Conservation (phyloP, 2,329 filamentous ascomycete genomes). For the Penicillium brasilianum region DNA sequence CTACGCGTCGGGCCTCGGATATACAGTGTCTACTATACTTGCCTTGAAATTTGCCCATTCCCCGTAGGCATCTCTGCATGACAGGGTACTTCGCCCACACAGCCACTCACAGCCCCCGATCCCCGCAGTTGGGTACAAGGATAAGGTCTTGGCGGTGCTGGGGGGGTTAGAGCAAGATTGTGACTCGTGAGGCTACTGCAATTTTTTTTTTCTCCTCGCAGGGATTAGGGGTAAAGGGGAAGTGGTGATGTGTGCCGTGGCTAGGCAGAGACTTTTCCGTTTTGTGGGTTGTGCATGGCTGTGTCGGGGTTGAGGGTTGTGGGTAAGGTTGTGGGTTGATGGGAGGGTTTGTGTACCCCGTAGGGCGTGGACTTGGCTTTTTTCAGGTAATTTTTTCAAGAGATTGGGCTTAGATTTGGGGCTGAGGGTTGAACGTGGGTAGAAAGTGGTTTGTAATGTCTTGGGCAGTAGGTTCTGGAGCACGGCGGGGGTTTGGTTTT, state of each 20-base stretch:
- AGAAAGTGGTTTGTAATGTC: too few relatives aligned
- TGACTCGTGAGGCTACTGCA: background rate
- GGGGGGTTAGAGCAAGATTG: background rate
- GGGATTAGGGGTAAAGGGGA: background rate
- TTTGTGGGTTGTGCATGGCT: background rate
- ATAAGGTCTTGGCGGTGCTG: background rate
- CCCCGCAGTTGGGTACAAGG: background rate
- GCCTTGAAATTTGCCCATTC: too few relatives aligned
- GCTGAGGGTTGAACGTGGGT: background rate
- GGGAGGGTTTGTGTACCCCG: background rate
- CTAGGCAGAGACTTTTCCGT: constrained; percentile 4
- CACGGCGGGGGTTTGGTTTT: background rate
- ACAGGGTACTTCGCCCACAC: background rate
- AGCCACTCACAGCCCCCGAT: constrained; percentile 2
- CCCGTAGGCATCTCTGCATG: background rate
- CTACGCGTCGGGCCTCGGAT: background rate
- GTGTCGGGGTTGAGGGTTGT: background rate
- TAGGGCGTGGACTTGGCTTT: background rate
- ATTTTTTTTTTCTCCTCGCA: background rate
- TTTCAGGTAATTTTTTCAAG: background rate
- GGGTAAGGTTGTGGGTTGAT: background rate
- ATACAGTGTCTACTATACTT: background rate
- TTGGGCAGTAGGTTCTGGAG: too few relatives aligned
- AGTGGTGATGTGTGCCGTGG: background rate
- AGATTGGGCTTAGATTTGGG: background rate